Evolutionary conservation across 2,329 filamentous ascomycete genomes (phyloP).

Genomic region (Macrophomina tecta): DNA sequence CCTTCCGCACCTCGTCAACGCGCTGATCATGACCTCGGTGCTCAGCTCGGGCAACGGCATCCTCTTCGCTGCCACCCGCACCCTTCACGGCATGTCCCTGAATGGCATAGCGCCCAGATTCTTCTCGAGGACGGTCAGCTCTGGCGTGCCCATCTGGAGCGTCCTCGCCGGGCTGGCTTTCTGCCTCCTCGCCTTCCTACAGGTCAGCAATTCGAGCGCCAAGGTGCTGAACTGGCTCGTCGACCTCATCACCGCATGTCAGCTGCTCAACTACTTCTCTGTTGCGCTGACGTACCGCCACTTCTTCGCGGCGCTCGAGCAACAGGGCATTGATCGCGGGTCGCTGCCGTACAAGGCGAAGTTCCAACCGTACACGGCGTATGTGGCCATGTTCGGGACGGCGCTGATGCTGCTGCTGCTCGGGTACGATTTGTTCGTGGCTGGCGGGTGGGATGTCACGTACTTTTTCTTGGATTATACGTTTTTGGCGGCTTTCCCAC

Average conservation of each 20-base stretch:
- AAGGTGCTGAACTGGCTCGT: slow-evolving; percentile 77
- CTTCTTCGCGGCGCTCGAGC: slow-evolving; percentile 60
- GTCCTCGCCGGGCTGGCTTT: slow-evolving; percentile 70
- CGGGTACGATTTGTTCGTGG: slow-evolving; percentile 77
- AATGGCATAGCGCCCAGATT: slow-evolving; percentile 61
- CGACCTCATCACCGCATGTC: slow-evolving; percentile 73
- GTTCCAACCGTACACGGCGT: slow-evolving; percentile 73
- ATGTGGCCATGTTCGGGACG: slow-evolving; percentile 67
- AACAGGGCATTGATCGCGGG: slow-evolving; percentile 57
- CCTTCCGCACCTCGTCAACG: slow-evolving; percentile 65
- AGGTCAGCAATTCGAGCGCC: slow-evolving; percentile 69
- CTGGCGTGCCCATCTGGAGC: slow-evolving; percentile 76
- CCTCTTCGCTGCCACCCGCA: slow-evolving; percentile 60
- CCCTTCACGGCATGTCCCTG: slow-evolving; percentile 59
- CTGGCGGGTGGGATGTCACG: slow-evolving; percentile 69
- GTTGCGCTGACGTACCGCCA: slow-evolving; percentile 65
- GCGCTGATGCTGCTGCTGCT: slow-evolving; percentile 75
- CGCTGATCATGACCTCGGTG: slow-evolving; percentile 59
- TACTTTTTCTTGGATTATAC: slow-evolving; percentile 65
- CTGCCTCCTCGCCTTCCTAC: slow-evolving; percentile 74
- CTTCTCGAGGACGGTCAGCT: slow-evolving; percentile 64
- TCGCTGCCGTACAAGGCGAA: slow-evolving; percentile 54
- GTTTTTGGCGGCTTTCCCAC: slow-evolving; percentile 5
- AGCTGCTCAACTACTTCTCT: slow-evolving; percentile 55
- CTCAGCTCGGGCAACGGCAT: slow-evolving; percentile 63